phyloP scores from a whole-genome alignment of 192 early-diverging fungal species.

The Chytriomyces sp. region DNA sequence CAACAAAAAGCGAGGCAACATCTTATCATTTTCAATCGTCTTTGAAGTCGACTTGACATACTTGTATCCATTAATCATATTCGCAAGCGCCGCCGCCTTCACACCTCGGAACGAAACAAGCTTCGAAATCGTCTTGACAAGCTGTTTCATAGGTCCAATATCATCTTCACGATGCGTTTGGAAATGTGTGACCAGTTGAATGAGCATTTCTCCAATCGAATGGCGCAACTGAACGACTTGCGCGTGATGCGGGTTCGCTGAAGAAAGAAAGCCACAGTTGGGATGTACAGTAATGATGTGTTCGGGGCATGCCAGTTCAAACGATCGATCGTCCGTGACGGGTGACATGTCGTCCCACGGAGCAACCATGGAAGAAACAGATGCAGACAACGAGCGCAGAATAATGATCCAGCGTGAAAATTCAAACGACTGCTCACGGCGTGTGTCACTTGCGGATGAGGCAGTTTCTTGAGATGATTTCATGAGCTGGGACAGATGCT shows the following conservation, averaged over 20 bases:
- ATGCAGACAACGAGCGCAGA: constrained; percentile 11
- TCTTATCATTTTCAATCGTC: constrained; percentile 20
- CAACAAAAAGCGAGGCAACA: constrained; percentile 38
- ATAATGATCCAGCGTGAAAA: constrained; percentile 39
- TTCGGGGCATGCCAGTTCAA: not conserved
- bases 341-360: constrained; percentile 32
- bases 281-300: not conserved
- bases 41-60: not conserved
- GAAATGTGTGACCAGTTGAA: constrained; percentile 62
- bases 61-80: constrained; percentile 27
- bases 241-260: not conserved
- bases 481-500: constrained; percentile 10
- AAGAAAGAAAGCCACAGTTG: not conserved
- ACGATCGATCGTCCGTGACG: not conserved
- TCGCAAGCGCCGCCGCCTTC: not conserved
- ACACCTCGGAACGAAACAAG: constrained; percentile 28
- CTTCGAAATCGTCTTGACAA: constrained; percentile 53
- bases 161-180: constrained; percentile 68
- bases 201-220: constrained; percentile 59
- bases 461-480: constrained; percentile 14
- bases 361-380: constrained; percentile 33
- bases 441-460: not conserved
- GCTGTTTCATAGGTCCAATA: constrained; percentile 75
- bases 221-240: not conserved
- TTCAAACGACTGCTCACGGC: constrained; percentile 31